Base-by-base conservation (phyloP, 2,329 filamentous ascomycete species). In the Colletotrichum lupini region DNA sequence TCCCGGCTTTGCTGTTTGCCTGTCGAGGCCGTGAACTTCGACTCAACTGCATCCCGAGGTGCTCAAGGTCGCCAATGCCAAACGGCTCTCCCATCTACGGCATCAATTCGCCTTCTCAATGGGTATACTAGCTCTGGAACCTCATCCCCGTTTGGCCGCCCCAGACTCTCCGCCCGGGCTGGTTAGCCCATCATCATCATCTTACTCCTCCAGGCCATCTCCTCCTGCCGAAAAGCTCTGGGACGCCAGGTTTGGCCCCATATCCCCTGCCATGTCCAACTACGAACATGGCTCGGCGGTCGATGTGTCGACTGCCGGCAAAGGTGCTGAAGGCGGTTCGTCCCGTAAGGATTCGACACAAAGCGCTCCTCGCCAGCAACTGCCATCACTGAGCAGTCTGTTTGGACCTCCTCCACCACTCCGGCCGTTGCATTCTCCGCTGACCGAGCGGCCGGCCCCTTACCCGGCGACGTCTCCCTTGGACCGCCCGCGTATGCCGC, bases 241-340 rank as follows among this genome's bases (percentile, higher is more conserved):
- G 83, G 82, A 81, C 74, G 72, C 77, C 72, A 76, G 67, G 28
- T 49, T 79, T 67, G 80, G 81, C 72, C 85, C 86, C 72, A 82
- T 87, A 74, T 88, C 88, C 75, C 85, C 88, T 79, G 86, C 87
- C 76, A 91, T 90, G 89, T 88, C 88, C 79, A 87, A 84, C 81
- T 87, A 90, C 89, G 89, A 89, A 71, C 86, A 84, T 75, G 79
- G 81, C 75, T 78, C 82, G 74, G 83, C 80, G 78, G 78, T 81
- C 80, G 84, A 85, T 72, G 84, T 86, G 84, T 82, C 82, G 76
- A 77, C 82, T 60, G 72, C 76, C 74, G 82, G 81, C 72, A 84
- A 83, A 77, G 81, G 79, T 62, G 76, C 79, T 65, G 83, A 85
- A 75, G 82, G 83, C 67, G 79, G 78, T 32, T 80, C 81, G 59